These are phyloP conservation scores for Suhomyces maxii DNA, from an alignment of 1,139 yeast genomes.

Conservation along the genomic window DNA sequence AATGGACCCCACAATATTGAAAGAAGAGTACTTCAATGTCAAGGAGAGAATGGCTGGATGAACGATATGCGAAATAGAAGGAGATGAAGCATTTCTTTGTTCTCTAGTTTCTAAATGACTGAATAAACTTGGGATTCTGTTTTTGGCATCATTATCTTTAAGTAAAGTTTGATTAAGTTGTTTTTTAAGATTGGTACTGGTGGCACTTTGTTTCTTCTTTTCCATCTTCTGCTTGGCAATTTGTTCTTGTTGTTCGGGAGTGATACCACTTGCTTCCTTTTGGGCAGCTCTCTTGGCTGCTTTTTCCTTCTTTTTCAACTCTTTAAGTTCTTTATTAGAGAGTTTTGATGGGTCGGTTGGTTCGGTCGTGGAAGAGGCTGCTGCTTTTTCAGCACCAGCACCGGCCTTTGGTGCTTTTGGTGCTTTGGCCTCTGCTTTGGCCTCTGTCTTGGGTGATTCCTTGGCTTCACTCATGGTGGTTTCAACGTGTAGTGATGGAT, in stretches of 20 bases:
- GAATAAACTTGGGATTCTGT: slow-evolving; percentile 64
- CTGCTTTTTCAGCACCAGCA: background rate
- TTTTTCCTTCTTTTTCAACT: slow-evolving; percentile 82
- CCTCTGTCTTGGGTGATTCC: slow-evolving; percentile 2
- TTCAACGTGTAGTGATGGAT: background rate
- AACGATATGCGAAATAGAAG: slow-evolving; percentile 64
- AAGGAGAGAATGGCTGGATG: slow-evolving; percentile 85
- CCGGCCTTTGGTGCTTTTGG: background rate
- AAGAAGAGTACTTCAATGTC: slow-evolving; percentile 79
- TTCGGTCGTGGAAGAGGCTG: background rate
- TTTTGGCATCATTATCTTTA: slow-evolving; percentile 37
- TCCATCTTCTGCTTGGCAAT: slow-evolving; percentile 44
- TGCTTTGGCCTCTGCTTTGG: slow-evolving; percentile 3
- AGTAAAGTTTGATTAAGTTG: slow-evolving; percentile 56
- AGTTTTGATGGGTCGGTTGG: slow-evolving; percentile 30
- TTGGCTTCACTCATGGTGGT: slow-evolving; percentile 11
- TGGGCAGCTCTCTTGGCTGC: slow-evolving; percentile 82
- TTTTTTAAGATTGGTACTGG: slow-evolving; percentile 54
- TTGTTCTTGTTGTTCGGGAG: slow-evolving; percentile 44
- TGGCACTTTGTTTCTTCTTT: slow-evolving; percentile 34
- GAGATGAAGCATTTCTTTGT: slow-evolving; percentile 69
- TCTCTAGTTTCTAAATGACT: slow-evolving; percentile 86
- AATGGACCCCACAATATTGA: slow-evolving; percentile 85
- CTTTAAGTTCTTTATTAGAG: slow-evolving; percentile 82
- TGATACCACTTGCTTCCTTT: slow-evolving; percentile 54